Evolutionary conservation across 306 rosid genomes (phyloP).

Genomic region (Acacia melanoxylon): DNA sequence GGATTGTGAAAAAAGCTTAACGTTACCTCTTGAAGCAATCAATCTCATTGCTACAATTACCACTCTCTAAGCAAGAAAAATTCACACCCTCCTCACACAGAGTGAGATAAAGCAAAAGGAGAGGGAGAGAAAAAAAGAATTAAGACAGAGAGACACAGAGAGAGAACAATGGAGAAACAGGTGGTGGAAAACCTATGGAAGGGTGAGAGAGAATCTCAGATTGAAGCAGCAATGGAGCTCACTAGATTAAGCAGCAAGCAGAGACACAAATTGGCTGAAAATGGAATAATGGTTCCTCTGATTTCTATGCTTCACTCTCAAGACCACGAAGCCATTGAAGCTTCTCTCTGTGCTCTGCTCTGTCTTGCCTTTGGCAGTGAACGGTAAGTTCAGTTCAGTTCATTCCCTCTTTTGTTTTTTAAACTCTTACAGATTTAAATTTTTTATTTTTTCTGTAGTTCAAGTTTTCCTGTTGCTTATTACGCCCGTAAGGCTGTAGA

Average conservation of each 20-base stretch:
- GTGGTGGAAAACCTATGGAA: slow-evolving; percentile 52
- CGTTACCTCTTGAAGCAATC: slow-evolving; percentile 74
- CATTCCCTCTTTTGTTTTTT: background rate
- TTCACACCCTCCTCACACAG: background rate
- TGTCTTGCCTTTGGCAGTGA: slow-evolving; percentile 82
- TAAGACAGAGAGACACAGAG: slow-evolving; percentile 10
- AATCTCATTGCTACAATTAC: slow-evolving; percentile 44
- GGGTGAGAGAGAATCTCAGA: slow-evolving; percentile 53
- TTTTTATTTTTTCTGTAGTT: background rate
- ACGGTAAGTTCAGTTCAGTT: slow-evolving; percentile 62
- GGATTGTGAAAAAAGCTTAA: slow-evolving; percentile 70
- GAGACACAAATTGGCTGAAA: slow-evolving; percentile 61
- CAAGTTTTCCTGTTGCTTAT: background rate
- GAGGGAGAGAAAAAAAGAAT: background rate
- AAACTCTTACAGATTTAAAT: background rate
- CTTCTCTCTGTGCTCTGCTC: slow-evolving; percentile 72
- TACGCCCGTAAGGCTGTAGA: background rate
- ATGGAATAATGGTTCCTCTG: slow-evolving; percentile 57
- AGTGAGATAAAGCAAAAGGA: slow-evolving; percentile 1
- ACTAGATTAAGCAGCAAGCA: slow-evolving; percentile 55
- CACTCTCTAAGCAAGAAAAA: slow-evolving; percentile 30
- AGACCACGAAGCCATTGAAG: slow-evolving; percentile 59
- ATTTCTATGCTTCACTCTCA: slow-evolving; percentile 72
- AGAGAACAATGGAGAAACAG: slow-evolving; percentile 56
- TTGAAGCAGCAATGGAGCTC: slow-evolving; percentile 59